Conservation (phyloP, 306 rosid species). For the Acacia acuminata region DNA sequence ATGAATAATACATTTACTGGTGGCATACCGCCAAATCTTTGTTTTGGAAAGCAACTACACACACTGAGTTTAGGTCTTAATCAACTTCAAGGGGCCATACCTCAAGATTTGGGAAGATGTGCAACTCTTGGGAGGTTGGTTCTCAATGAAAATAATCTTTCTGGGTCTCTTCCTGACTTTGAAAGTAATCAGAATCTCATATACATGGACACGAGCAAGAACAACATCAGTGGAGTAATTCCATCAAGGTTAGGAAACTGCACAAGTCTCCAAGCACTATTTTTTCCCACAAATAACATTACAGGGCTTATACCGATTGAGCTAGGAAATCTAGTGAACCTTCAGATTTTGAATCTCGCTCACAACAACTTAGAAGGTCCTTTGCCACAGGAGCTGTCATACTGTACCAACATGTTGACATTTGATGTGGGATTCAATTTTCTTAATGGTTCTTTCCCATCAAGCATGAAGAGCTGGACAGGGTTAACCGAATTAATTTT, state of each 20-base stretch:
- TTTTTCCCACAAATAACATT: constrained; percentile 54
- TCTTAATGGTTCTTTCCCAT: constrained; percentile 66
- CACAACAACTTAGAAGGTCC: constrained; percentile 67
- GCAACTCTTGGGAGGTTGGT: constrained; percentile 59
- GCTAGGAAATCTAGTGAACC: constrained; percentile 61
- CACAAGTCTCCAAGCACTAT: constrained; percentile 46
- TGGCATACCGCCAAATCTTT: constrained; percentile 68
- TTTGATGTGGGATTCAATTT: constrained; percentile 76
- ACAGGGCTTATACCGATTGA: constrained; percentile 57
- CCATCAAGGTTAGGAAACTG: constrained; percentile 69
- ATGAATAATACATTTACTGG: constrained; percentile 62
- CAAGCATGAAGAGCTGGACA: constrained; percentile 60
- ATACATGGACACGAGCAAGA: constrained; percentile 55
- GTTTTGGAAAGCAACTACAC: constrained; percentile 54
- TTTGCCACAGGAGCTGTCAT: constrained; percentile 62
- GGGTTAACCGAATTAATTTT: constrained; percentile 46
- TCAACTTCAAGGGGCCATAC: constrained; percentile 64
- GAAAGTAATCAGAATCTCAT: constrained; percentile 32
- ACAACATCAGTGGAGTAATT: constrained; percentile 55
- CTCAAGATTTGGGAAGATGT: constrained; percentile 68
- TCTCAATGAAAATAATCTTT: constrained; percentile 52
- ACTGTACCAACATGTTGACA: constrained; percentile 45
- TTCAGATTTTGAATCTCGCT: constrained; percentile 48
- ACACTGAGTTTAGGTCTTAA: constrained; percentile 56
- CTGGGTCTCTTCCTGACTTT: constrained; percentile 68